Evolutionary conservation across 2,329 filamentous ascomycete species (phyloP), one percentile per base, ranked within the genome.

Genomic region (Apiospora malaysiana): DNA sequence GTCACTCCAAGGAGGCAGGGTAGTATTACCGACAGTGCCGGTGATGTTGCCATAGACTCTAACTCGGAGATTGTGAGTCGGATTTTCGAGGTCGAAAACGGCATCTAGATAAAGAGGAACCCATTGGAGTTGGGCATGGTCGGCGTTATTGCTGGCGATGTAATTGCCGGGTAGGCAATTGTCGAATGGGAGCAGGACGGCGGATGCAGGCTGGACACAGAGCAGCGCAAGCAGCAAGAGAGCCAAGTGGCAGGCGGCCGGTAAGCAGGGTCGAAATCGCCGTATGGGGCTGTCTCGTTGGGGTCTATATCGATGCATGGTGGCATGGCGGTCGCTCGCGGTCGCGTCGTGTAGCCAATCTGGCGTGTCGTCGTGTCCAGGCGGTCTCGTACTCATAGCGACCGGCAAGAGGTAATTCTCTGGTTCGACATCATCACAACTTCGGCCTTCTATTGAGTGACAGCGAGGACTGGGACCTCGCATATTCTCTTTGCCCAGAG

Each of bases 21-120:
- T 72, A n/a, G 84, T 83, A 16, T 82, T 78, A 2, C 85, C 85
- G 63, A 88, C 86, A 68, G 91, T 89, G 66, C 96, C 96, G 10
- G 92, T 93, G 42, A 98, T 94, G 81, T 98, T 98, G 68, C 95
- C 95, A 84, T 94, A 98, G 66, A 97, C 88, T 1, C 91, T 96
- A 70, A 98, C 84, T 73, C 89, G 90, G 67, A 99, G 85, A 51
- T 87, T 89, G 78, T 95, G 90, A 68, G 83, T 86, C 5, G 88
- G 80, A 73, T 88, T 83, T 18, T 83, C 80, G 40, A 88, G 86
- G 76, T 94, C 88, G 84, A 97, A 97, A 25, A 84, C 83, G 70
- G 93, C 95, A 76, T 93, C 90, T 71, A 96, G 89, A 75, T 88
- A 90, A 46, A 91, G 81, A 2, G 96, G 95, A 16, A 90, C 85